Conservation (phyloP, 805 yeast genomes). For the Metschnikowia kunwiensis region DNA sequence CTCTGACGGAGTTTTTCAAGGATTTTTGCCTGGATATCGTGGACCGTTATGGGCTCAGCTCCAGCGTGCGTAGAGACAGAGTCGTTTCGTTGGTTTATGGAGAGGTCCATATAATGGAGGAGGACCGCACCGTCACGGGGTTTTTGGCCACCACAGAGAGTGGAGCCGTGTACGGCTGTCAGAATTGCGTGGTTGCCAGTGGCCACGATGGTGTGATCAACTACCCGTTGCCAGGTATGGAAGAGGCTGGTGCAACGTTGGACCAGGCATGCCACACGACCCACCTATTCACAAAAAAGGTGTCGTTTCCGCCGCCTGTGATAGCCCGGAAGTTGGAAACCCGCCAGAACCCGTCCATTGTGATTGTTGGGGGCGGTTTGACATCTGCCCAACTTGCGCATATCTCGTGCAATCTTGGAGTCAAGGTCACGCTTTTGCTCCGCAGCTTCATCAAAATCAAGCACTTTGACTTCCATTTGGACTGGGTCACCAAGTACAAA, state of each 20-base stretch:
- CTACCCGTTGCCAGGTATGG: conserved; percentile 27
- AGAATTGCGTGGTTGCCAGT: conserved; percentile 32
- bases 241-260: conserved; percentile 9
- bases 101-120: conserved; percentile 22
- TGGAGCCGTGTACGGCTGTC: conserved; percentile 34
- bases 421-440: conserved; percentile 33
- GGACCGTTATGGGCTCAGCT: conserved; percentile 29
- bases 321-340: conserved; percentile 14
- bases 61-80: conserved; percentile 30
- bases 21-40: conserved; percentile 39
- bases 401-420: conserved; percentile 30
- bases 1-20: conserved; percentile 36
- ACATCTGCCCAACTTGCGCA: conserved; percentile 47
- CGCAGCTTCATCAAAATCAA: conserved; percentile 40
- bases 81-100: conserved; percentile 33
- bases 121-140: conserved; percentile 26
- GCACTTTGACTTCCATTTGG: conserved; percentile 47
- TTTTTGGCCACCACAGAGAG: conserved; percentile 30
- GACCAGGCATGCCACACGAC: conserved; percentile 37
- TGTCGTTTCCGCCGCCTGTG: conserved; percentile 23
- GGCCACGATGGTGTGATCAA: conserved; percentile 38
- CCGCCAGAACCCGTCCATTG: conserved; percentile 15
- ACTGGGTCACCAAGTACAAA: conserved; percentile 50
- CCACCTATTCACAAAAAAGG: conserved; percentile 28
- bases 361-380: conserved; percentile 46